Percentiles rank a stretch among this genome's conserved stretches.
Evolutionary conservation across 768 basidiomycete genomes (phyloP).

Genomic region (Suillus lakei): DNA sequence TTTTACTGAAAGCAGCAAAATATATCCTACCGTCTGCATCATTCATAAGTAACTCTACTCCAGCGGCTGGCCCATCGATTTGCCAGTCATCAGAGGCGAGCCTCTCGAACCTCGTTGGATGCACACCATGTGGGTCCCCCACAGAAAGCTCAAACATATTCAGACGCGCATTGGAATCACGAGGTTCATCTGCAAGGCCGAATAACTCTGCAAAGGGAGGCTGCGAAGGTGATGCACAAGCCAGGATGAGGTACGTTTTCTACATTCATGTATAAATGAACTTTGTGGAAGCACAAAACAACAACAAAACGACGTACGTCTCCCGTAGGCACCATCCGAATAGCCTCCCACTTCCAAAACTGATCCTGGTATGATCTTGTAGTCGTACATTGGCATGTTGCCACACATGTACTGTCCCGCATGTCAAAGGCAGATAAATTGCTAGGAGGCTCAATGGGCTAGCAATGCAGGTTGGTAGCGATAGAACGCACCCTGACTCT

Average conservation of each 20-base stretch:
- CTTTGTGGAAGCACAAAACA: neutral
- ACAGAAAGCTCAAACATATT: constrained; percentile 31
- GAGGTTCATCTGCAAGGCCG: constrained; percentile 18
- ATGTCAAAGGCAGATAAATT: constrained; percentile 56
- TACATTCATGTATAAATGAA: constrained; percentile 9
- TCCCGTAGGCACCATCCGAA: neutral
- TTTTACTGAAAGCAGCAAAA: neutral
- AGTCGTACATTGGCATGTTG: constrained; percentile 21
- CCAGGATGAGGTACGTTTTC: constrained; percentile 43
- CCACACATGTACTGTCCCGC: constrained; percentile 52
- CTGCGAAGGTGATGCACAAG: constrained; percentile 46
- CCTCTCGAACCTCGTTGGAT: constrained; percentile 41
- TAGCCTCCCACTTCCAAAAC: constrained; percentile 21
- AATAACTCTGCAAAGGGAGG: constrained; percentile 25
- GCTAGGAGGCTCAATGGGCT: constrained; percentile 38
- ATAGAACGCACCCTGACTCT: constrained; percentile 61
- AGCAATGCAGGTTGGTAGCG: neutral
- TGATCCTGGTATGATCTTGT: constrained; percentile 9
- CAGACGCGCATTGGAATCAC: constrained; percentile 16
- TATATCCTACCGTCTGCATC: constrained; percentile 50
- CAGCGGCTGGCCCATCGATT: constrained; percentile 51
- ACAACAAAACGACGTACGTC: constrained; percentile 1
- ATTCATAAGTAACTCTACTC: constrained; percentile 48
- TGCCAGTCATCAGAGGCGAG: constrained; percentile 55
- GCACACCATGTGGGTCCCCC: constrained; percentile 23